phyloP scores from a whole-genome alignment of 129 eudicot genomes.

The Artemisia argyi region DNA sequence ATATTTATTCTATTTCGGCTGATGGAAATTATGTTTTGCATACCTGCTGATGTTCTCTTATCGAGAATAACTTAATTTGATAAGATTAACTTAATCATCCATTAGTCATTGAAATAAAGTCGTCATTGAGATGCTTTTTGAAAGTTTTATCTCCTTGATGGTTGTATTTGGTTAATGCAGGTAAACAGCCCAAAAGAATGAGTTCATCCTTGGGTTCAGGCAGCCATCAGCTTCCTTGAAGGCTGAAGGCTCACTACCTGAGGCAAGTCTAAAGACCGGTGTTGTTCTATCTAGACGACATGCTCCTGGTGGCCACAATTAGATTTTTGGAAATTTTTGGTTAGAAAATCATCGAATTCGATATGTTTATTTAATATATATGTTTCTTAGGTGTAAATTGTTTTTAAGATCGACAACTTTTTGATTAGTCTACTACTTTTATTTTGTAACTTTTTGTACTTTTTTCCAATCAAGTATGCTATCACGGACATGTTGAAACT shows the following conservation, averaged over 20 bases:
- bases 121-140: too few species aligned
- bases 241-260: slow-evolving; percentile 39
- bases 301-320: slow-evolving; percentile 98
- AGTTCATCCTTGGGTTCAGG: slow-evolving; percentile 33
- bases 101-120: too few species aligned
- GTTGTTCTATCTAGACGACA: slow-evolving; percentile 96
- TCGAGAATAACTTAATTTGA: too few species aligned
- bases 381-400: background rate
- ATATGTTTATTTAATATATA: slow-evolving; percentile 8
- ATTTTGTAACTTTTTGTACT: background rate
- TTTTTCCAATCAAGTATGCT: too few species aligned
- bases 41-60: too few species aligned
- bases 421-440: background rate
- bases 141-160: too few species aligned
- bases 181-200: too few species aligned
- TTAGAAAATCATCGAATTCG: slow-evolving; percentile 24
- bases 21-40: too few species aligned
- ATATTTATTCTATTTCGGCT: too few species aligned
- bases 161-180: too few species aligned
- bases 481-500: too few species aligned
- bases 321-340: slow-evolving; percentile 86
- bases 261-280: slow-evolving; percentile 59
- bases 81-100: too few species aligned
- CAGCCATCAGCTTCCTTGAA: slow-evolving; percentile 70
- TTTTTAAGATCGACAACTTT: background rate